These are phyloP conservation scores for Candida suzukii DNA, from an alignment of 805 yeast genomes.

Conservation along the genomic window DNA sequence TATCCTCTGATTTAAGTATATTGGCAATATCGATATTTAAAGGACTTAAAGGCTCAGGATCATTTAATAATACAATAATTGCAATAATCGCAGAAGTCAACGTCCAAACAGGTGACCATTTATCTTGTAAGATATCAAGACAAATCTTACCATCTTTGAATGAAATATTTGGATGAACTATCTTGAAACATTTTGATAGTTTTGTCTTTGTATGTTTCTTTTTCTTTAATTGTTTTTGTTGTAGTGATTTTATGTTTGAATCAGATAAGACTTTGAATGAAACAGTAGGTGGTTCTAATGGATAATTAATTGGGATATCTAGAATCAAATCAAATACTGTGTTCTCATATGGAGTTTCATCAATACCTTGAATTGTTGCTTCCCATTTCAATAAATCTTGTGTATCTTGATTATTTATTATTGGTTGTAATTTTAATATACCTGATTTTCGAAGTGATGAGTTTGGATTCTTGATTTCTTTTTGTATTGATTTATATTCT, in stretches of 20 bases:
- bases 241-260: background rate
- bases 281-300: slow-evolving; percentile 51
- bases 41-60: slow-evolving; percentile 70
- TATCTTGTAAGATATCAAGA: slow-evolving; percentile 50
- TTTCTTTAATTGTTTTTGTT: background rate
- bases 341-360: slow-evolving; percentile 43
- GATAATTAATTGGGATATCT: slow-evolving; percentile 41
- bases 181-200: slow-evolving; percentile 16
- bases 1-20: slow-evolving; percentile 41
- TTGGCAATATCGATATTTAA: slow-evolving; percentile 65
- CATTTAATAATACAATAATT: slow-evolving; percentile 45
- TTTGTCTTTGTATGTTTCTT: background rate
- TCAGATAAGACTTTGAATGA: slow-evolving; percentile 27
- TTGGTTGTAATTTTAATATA: slow-evolving; percentile 26
- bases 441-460: slow-evolving; percentile 19
- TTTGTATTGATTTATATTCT: slow-evolving; percentile 25
- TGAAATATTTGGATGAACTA: slow-evolving; percentile 44
- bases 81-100: slow-evolving; percentile 49
- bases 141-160: slow-evolving; percentile 62
- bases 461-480: slow-evolving; percentile 15
- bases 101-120: slow-evolving; percentile 77
- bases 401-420: slow-evolving; percentile 11
- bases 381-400: slow-evolving; percentile 42
- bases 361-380: slow-evolving; percentile 44
- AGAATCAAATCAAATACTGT: slow-evolving; percentile 47